A percentile compares a stretch with the other conserved stretches of the same genome.
phyloP scores from a whole-genome alignment of 164 flowering plant genomes.

The Vitis vinifera region DNA sequence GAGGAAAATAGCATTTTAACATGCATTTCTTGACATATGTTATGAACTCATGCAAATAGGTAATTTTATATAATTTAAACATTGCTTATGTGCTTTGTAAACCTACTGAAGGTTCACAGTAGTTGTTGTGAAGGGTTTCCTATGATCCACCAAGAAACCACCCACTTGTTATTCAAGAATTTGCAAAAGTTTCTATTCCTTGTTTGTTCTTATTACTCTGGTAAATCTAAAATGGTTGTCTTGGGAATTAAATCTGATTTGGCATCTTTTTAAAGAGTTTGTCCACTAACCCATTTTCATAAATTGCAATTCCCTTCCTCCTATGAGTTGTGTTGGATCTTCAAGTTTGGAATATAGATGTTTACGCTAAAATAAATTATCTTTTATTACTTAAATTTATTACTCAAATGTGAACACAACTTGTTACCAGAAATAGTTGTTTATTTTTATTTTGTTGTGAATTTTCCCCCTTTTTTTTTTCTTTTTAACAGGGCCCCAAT shows the following conservation, averaged over 20 bases:
- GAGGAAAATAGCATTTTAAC: too few relatives aligned
- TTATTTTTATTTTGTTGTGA: neutral
- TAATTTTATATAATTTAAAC: too few relatives aligned
- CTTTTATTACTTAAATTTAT: neutral
- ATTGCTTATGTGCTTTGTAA: neutral
- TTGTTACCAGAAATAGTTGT: neutral
- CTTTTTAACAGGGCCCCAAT: slow-evolving; percentile 68
- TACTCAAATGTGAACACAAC: neutral
- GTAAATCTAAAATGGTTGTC: too few relatives aligned
- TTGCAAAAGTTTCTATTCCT: too few relatives aligned
- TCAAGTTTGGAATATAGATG: neutral
- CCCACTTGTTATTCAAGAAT: neutral
- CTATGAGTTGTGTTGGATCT: neutral
- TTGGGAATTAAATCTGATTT: neutral
- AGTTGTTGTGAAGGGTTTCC: neutral
- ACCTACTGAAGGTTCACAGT: neutral
- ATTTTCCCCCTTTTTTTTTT: neutral
- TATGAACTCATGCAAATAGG: too few relatives aligned
- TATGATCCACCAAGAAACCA: neutral
- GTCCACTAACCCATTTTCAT: neutral
- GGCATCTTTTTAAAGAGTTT: neutral
- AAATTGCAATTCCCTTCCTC: neutral
- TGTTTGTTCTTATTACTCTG: too few relatives aligned
- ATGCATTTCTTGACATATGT: too few relatives aligned
- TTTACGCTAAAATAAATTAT: neutral